Percentiles rank a stretch among this genome's conserved stretches.
Conservation (phyloP, 768 basidiomycete species). For the Podaxis pistillaris region DNA sequence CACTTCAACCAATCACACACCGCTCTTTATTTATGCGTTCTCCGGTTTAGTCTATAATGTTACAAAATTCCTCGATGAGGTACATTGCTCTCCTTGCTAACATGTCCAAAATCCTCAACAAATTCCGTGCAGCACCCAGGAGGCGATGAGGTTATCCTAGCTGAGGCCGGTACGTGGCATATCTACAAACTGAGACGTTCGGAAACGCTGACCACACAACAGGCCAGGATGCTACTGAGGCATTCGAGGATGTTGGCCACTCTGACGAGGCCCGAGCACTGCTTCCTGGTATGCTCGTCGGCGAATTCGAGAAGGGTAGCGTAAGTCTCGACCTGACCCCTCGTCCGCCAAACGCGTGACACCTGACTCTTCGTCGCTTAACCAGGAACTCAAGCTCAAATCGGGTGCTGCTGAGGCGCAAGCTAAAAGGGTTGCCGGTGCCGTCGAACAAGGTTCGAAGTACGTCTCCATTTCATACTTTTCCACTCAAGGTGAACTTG, state of each 20-base stretch:
- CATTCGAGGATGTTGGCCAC: constrained; percentile 99
- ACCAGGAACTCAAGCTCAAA: constrained; percentile 52
- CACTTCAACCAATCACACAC: constrained; percentile 32
- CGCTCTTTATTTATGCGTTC: constrained; percentile 25
- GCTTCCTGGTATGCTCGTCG: constrained; percentile 75
- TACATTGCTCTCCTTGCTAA: constrained; percentile 28
- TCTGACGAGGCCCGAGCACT: constrained; percentile 94
- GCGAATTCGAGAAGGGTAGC: constrained; percentile 72
- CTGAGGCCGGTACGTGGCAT: constrained; percentile 77
- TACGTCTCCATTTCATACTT: constrained; percentile 30
- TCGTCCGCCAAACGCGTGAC: constrained; percentile 6
- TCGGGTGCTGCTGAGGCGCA: constrained; percentile 48
- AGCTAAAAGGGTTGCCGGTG: constrained; percentile 42
- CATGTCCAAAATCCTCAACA: neutral
- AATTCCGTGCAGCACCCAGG: constrained; percentile 69
- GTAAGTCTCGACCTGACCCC: constrained; percentile 38
- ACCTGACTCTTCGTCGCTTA: constrained; percentile 4
- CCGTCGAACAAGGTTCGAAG: constrained; percentile 70
- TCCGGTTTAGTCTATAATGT: constrained; percentile 78
- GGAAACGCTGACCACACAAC: constrained; percentile 15
- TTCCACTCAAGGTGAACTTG: constrained; percentile 13
- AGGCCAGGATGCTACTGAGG: constrained; percentile 96
- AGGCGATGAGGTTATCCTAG: constrained; percentile 95
- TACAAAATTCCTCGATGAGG: constrained; percentile 94
- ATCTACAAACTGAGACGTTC: constrained; percentile 10